phyloP scores from a whole-genome alignment of 2,329 filamentous ascomycete genomes.

The Akanthomyces muscarius region DNA sequence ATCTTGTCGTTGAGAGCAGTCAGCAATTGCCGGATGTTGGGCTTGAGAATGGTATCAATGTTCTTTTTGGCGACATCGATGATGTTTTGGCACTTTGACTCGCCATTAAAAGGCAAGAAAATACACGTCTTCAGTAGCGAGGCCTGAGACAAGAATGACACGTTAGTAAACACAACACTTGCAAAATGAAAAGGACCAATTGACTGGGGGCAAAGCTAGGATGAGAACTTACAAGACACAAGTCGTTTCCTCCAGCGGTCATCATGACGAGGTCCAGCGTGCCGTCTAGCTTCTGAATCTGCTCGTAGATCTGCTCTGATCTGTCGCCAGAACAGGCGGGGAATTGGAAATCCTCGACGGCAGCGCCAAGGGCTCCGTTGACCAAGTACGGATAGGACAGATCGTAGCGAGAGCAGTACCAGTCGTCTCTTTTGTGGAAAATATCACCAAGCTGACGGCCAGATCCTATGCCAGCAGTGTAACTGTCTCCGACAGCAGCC shows the following conservation, averaged over 20 bases:
- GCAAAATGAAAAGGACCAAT: not conserved
- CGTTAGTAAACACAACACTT: not conserved
- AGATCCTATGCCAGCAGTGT: constrained; percentile 34
- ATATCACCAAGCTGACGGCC: constrained; percentile 22
- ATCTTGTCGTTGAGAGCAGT: constrained; percentile 28
- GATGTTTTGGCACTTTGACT: constrained; percentile 21
- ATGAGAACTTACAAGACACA: constrained; percentile 28
- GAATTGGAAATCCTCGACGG: constrained; percentile 28
- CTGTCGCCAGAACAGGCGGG: constrained; percentile 27
- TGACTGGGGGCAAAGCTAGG: not conserved
- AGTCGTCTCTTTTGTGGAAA: constrained; percentile 15
- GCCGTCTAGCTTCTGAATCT: constrained; percentile 24
- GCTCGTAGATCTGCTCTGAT: constrained; percentile 26
- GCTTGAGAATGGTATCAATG: constrained; percentile 26
- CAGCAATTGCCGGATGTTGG: constrained; percentile 27
- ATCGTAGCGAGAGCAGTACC: constrained; percentile 30
- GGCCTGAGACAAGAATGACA: not conserved
- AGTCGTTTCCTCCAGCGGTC: constrained; percentile 37
- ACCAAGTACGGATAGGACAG: constrained; percentile 27
- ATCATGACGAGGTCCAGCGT: constrained; percentile 33
- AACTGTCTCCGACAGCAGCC: constrained; percentile 36
- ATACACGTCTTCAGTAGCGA: constrained; percentile 23
- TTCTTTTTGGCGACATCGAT: constrained; percentile 26
- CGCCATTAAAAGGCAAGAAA: constrained; percentile 20
- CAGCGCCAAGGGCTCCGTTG: constrained; percentile 22